phyloP scores from a whole-genome alignment of 2,329 filamentous ascomycete genomes.

The Diaporthe sp. region DNA sequence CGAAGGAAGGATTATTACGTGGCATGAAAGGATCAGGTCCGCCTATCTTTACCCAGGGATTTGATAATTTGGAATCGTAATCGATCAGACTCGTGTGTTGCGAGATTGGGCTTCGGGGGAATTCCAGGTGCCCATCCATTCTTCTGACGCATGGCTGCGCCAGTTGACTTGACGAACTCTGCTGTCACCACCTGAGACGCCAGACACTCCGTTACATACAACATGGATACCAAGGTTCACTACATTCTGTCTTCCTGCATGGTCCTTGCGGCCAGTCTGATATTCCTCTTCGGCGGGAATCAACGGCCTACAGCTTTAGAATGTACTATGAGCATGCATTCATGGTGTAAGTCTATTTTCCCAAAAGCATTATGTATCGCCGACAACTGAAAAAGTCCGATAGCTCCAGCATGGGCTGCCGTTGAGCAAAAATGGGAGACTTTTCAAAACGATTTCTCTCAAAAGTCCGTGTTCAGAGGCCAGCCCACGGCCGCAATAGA shows the following conservation, averaged over 20 bases:
- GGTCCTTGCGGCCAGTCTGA: background rate
- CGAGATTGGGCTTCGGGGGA: background rate
- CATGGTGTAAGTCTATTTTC: background rate
- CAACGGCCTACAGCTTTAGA: background rate
- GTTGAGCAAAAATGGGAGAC: background rate
- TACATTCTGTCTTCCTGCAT: background rate
- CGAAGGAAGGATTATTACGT: background rate
- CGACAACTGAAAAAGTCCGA: background rate
- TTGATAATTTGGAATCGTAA: background rate
- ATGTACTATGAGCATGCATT: constrained; percentile 1
- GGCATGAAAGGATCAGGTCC: background rate
- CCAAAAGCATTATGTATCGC: background rate
- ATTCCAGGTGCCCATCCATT: background rate
- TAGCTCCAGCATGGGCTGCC: background rate
- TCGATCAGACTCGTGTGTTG: background rate
- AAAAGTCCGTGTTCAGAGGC: constrained; percentile 2
- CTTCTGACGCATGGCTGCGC: background rate
- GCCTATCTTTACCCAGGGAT: background rate
- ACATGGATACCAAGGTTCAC: background rate
- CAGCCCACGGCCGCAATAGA: background rate
- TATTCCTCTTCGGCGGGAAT: background rate
- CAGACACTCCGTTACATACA: background rate
- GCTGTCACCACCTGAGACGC: background rate
- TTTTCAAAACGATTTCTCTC: background rate
- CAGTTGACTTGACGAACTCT: background rate